Evolutionary conservation across 495 filamentous ascomycete species (phyloP).

Genomic region (Ascobolus immersus): DNA sequence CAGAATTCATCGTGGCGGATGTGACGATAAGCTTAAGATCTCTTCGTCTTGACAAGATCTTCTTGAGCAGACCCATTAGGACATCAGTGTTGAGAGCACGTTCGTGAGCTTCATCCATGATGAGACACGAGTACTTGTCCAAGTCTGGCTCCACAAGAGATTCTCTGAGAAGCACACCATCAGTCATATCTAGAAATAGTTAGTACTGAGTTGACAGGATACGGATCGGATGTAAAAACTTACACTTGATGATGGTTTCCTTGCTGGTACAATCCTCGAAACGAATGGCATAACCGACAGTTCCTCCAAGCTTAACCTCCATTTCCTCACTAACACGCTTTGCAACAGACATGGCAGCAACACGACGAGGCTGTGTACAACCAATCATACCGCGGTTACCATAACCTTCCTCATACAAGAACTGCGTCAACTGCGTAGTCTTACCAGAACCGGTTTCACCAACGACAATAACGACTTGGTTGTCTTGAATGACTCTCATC

Average conservation of each 20-base stretch:
- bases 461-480: conserved; percentile 89
- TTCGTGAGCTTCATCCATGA: conserved; percentile 99
- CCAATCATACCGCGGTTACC: conserved; percentile 78
- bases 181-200: conserved; percentile 55
- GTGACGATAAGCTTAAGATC: conserved; percentile 95
- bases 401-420: conserved; percentile 76
- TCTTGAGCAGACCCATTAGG: conserved; percentile 91
- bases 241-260: conserved; percentile 79
- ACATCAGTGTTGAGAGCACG: conserved; percentile 92
- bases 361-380: conserved; percentile 89
- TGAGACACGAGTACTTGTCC: conserved; percentile 92
- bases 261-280: conserved; percentile 96
- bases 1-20: conserved; percentile 95
- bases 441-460: conserved; percentile 95
- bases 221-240: conserved; percentile 8
- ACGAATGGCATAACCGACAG: conserved; percentile 91
- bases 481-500: conserved; percentile 81
- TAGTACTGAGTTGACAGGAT: conserved; percentile 5
- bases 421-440: conserved; percentile 90
- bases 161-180: conserved; percentile 84
- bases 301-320: conserved; percentile 74
- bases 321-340: conserved; percentile 98
- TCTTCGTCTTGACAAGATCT: conserved; percentile 66
- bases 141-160: conserved; percentile 76
- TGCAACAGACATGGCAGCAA: conserved; percentile 90